phyloP scores from a whole-genome alignment of 2,329 filamentous ascomycete species.

The Stagonosporopsis cucurbitacearum region DNA sequence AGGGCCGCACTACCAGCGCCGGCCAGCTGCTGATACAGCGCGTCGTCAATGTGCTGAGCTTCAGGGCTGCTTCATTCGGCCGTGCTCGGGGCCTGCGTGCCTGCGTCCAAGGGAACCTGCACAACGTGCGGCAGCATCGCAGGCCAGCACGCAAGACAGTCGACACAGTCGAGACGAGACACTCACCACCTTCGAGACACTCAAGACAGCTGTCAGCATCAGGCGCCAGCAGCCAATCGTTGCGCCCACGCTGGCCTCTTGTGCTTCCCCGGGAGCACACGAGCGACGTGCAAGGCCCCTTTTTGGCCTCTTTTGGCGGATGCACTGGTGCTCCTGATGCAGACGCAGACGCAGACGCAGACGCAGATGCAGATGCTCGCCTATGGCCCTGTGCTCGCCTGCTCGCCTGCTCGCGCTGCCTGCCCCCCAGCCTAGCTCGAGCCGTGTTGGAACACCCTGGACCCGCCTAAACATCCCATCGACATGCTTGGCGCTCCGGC shows the following conservation, averaged over 20 bases:
- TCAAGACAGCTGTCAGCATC: conserved; percentile 11
- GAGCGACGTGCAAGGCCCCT: conserved; percentile 28
- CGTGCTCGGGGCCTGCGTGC: conserved; percentile 6
- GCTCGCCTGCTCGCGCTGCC: conserved; percentile 6
- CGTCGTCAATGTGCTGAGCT: conserved; percentile 23
- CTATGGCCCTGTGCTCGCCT: not conserved
- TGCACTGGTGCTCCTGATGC: conserved; percentile 17
- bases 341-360: conserved; percentile 10
- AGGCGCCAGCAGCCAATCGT: conserved; percentile 28
- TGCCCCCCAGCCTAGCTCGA: conserved; percentile 12
- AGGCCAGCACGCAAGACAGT: conserved; percentile 16
- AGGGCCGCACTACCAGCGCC: conserved; percentile 27
- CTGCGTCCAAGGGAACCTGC: conserved; percentile 15
- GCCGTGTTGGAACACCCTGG: conserved; percentile 16
- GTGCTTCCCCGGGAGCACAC: not conserved
- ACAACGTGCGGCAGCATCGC: conserved; percentile 8
- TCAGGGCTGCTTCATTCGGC: conserved; percentile 18
- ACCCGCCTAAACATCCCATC: conserved; percentile 21
- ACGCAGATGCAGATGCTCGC: not conserved
- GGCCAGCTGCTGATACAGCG: conserved; percentile 20
- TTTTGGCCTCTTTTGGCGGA: conserved; percentile 36
- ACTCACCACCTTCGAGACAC: too few relatives aligned
- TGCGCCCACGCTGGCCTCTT: conserved; percentile 24
- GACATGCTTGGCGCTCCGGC: conserved; percentile 38
- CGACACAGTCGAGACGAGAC: conserved; percentile 16